Evolutionary conservation across 495 filamentous ascomycete species (phyloP), one percentile per base, ranked within the genome.

Genomic region (Neurospora tetraspora): DNA sequence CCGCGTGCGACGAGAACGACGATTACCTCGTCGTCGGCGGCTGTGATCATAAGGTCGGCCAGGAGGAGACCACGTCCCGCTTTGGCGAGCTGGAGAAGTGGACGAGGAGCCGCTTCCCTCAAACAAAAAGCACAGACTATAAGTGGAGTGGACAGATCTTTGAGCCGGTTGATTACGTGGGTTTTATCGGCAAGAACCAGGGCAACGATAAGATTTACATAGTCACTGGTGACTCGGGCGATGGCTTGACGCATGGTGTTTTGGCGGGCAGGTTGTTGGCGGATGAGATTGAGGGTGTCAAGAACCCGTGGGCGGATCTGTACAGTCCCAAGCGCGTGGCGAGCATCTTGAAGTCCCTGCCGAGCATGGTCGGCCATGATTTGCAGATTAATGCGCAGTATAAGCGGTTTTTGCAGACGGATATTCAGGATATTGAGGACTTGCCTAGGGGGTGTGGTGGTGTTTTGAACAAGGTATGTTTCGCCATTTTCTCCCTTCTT

Each of bases 21-120:
- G 86, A 89, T 70, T 90, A 89, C 78, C 39, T 90, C 45, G 78
- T 90, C 4, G 78, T 88, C n/a, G 88, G 88, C 6, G 88, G 88
- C 1, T 83, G 84, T 73, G 88, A 90, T 74, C 88, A 90, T 81
- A 88, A 88, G 77, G 88, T 89, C 40, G 87, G 88, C 0, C 86
- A 89, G 73, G 86, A 87, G 42, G 83, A 81, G 16, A 81, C 82
- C 9, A 69, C 68, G 2, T 75, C 75, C 5, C 81, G 83, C 34
- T 87, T 83, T 59, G 78, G 78, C 0, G 83, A 85, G 73, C 82
- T 89, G 3, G 87, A 85, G 73, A 72, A 69, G 2, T 89, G 88
- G 87, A 82, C 83, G 9, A 82, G 86, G 14, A 81, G 83, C 71
- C 82, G 88, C 38, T 89, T 89, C 77, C 80, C 88, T 0, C 78